These are phyloP conservation scores for Amaranthus tricolor DNA, from an alignment of 179 eudicot genomes.

Conservation along the genomic window DNA sequence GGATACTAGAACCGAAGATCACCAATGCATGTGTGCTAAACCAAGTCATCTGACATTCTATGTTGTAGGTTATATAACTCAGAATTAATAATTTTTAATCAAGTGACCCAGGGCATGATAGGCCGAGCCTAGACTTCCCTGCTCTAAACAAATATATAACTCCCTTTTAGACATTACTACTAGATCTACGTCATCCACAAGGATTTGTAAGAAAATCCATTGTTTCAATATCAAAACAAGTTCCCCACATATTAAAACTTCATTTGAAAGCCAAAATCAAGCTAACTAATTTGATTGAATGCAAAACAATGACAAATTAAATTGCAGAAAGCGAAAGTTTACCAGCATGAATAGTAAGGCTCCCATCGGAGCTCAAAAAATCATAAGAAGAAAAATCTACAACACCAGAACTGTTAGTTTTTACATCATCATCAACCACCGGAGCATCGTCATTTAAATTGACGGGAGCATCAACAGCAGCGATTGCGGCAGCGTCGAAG, in stretches of 20 bases:
- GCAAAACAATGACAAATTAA: background rate
- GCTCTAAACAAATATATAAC: too few species aligned
- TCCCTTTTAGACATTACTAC: too few species aligned
- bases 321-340: background rate
- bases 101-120: too few species aligned
- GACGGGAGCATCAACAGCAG: slow-evolving; percentile 31
- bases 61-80: too few species aligned
- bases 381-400: slow-evolving; percentile 34
- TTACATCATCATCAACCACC: slow-evolving; percentile 16
- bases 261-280: too few species aligned
- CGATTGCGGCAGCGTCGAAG: slow-evolving; percentile 40
- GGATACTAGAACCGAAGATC: too few species aligned
- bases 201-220: background rate
- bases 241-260: background rate
- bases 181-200: background rate
- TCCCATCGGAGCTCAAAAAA: slow-evolving; percentile 72
- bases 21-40: too few species aligned
- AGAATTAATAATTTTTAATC: too few species aligned
- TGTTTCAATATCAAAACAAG: too few species aligned
- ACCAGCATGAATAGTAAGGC: slow-evolving; percentile 95
- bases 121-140: too few species aligned
- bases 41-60: too few species aligned
- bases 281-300: too few species aligned
- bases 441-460: slow-evolving; percentile 26
- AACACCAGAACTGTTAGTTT: slow-evolving; percentile 23